These are phyloP conservation scores for Rossbeevera mucosa DNA, from an alignment of 768 basidiomycete species.

Conservation along the genomic window DNA sequence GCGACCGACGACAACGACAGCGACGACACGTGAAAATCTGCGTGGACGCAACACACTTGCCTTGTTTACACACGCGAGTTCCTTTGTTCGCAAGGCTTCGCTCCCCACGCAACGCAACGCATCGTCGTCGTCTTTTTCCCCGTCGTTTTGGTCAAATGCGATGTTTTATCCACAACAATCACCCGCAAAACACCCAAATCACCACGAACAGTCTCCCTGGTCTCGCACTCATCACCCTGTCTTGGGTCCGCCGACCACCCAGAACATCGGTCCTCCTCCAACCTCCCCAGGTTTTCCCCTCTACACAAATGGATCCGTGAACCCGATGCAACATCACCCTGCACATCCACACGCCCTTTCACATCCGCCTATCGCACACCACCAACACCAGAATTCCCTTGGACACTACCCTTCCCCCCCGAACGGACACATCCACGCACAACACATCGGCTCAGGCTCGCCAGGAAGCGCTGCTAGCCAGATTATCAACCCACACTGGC, in stretches of 20 bases:
- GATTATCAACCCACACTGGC: constrained; percentile 83
- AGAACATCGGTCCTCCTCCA: constrained; percentile 55
- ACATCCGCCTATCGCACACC: constrained; percentile 53
- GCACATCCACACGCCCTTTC: constrained; percentile 50
- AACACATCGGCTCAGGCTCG: constrained; percentile 56
- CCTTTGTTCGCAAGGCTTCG: constrained; percentile 11
- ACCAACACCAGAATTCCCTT: constrained; percentile 77
- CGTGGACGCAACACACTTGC: constrained; percentile 6
- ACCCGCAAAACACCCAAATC: constrained; percentile 70
- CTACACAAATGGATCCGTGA: constrained; percentile 66
- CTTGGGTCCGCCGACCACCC: constrained; percentile 41
- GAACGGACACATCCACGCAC: constrained; percentile 56
- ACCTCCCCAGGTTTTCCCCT: constrained; percentile 72
- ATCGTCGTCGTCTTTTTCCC: constrained; percentile 4
- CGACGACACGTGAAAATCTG: constrained; percentile 15
- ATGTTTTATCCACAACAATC: constrained; percentile 88
- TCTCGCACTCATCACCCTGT: constrained; percentile 55
- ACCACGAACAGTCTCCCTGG: constrained; percentile 77
- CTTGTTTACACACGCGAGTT: constrained; percentile 4
- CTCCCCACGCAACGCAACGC: background rate
- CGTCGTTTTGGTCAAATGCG: constrained; percentile 34
- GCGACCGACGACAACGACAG: constrained; percentile 13
- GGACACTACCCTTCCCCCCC: constrained; percentile 80
- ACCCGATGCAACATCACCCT: constrained; percentile 57
- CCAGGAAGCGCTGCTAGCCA: constrained; percentile 52